Evolutionary conservation across 2,329 filamentous ascomycete genomes (phyloP).

Genomic region (Dactylellina leptospora): DNA sequence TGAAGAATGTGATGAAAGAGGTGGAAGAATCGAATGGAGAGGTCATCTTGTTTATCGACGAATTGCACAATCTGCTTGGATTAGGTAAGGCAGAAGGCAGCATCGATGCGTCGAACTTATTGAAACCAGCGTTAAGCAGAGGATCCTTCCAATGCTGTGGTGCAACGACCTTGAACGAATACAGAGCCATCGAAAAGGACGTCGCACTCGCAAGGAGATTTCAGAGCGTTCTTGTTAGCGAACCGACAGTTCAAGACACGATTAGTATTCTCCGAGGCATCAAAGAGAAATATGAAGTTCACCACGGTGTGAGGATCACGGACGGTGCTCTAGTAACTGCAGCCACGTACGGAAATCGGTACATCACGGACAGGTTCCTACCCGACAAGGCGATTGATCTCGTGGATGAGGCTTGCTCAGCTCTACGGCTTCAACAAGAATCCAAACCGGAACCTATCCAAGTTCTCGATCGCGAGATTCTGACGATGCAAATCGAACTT

Average conservation of each 20-base stretch:
- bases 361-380: constrained; percentile 93
- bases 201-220: constrained; percentile 90
- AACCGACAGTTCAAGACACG: constrained; percentile 89
- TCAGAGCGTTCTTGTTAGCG: constrained; percentile 91
- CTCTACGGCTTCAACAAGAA: constrained; percentile 89
- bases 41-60: constrained; percentile 94
- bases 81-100: constrained; percentile 95
- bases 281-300: constrained; percentile 96
- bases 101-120: constrained; percentile 92
- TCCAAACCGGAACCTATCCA: constrained; percentile 96
- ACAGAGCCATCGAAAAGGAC: constrained; percentile 93
- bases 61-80: constrained; percentile 88
- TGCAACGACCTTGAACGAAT: constrained; percentile 91
- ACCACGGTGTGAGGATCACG: constrained; percentile 94
- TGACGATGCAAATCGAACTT: constrained; percentile 96
- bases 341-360: constrained; percentile 90
- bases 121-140: constrained; percentile 91
- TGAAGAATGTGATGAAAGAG: constrained; percentile 88
- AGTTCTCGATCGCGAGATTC: constrained; percentile 89
- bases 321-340: constrained; percentile 91
- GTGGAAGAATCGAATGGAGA: constrained; percentile 87
- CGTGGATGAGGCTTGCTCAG: constrained; percentile 93
- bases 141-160: constrained; percentile 95
- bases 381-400: constrained; percentile 97
- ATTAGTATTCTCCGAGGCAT: constrained; percentile 93